Base-by-base conservation (phyloP, 768 basidiomycete genomes). In the Agrocybe pediades region DNA sequence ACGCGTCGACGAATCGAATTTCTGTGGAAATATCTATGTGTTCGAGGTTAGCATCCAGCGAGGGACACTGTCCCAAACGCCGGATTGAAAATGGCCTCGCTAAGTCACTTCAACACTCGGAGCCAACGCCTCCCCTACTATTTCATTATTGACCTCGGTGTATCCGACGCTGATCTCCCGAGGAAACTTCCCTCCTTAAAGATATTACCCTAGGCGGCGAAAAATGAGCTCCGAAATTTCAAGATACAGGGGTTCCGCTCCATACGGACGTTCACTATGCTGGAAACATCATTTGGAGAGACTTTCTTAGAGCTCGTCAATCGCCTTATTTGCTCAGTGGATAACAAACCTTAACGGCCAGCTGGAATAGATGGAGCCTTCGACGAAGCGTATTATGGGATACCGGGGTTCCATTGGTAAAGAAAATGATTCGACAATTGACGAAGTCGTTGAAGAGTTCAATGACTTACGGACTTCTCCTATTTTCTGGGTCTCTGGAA, bases 151-250 rank as follows among this genome's bases (percentile, higher is more conserved):
- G 74, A 76, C 48, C 76, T 74, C 53, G 74, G 71, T 0, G 45
- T 73, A 2, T 71, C 75, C 53, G 59, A 2, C 59, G 27, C 1
- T 74, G 64, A 45, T 47, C 53, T 9, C 65, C 71, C 0, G 44
- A 62, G 0, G 58, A 69, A 5, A 53, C 56, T 0, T 41, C 60
- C 0, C 71, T 74, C 0, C 53, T 53, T 0, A 71, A 68, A 25
- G 33, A 54, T 15, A 66, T 70, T 0, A 64, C 74, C 2, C 53
- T 56, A 8, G 78, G 78, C 0, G 78, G 71, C 1, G 79, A 83
- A 58, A 69, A 68, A 47, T n/a, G 61, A 0, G 41, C n/a, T 17
- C 25, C 16, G 9, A 46, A 56, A 24, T 26, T 47, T 24, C 23
- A 20, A 39, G 25, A 51, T 21, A 16, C 40, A 0, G 29, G 36